phyloP scores from a whole-genome alignment of 805 yeast species.

The Komagataella pastoris region DNA sequence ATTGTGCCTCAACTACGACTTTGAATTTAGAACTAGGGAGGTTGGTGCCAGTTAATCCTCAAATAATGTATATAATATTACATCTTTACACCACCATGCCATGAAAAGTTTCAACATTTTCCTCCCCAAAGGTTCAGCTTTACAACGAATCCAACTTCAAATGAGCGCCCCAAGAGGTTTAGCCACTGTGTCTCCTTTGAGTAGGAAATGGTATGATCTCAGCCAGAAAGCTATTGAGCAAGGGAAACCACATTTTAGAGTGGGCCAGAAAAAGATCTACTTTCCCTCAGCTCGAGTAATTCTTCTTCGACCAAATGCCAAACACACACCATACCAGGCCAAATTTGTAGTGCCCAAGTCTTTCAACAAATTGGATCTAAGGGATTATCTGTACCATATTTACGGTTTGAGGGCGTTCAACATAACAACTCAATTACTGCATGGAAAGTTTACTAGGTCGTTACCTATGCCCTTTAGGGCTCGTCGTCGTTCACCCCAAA shows the following conservation, averaged over 20 bases:
- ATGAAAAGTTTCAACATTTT: not conserved
- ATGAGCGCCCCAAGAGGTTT: not conserved
- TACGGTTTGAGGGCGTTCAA: conserved; percentile 86
- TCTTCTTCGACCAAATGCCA: conserved; percentile 83
- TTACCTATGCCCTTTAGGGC: conserved; percentile 41
- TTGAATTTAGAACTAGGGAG: too few relatives aligned
- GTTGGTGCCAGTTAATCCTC: not conserved
- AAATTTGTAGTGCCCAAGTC: conserved; percentile 88
- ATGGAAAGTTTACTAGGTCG: conserved; percentile 49
- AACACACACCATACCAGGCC: conserved; percentile 94
- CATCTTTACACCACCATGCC: not conserved
- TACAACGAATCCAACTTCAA: not conserved
- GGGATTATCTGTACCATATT: conserved; percentile 85
- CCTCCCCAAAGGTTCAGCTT: not conserved
- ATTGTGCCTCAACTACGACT: too few relatives aligned
- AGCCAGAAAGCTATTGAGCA: conserved; percentile 38
- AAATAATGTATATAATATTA: too few relatives aligned
- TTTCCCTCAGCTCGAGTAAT: conserved; percentile 81
- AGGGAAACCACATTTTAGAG: conserved; percentile 67
- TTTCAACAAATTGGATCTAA: conserved; percentile 85
- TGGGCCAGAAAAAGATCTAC: conserved; percentile 65
- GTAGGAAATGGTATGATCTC: conserved; percentile 10
- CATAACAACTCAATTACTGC: conserved; percentile 75
- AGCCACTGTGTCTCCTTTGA: not conserved
- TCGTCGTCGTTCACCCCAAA: conserved; percentile 67